A percentile compares a stretch with the other conserved stretches of the same genome.
Evolutionary conservation across 2,329 filamentous ascomycete genomes (phyloP).

Genomic region (Fusarium ramigenum): DNA sequence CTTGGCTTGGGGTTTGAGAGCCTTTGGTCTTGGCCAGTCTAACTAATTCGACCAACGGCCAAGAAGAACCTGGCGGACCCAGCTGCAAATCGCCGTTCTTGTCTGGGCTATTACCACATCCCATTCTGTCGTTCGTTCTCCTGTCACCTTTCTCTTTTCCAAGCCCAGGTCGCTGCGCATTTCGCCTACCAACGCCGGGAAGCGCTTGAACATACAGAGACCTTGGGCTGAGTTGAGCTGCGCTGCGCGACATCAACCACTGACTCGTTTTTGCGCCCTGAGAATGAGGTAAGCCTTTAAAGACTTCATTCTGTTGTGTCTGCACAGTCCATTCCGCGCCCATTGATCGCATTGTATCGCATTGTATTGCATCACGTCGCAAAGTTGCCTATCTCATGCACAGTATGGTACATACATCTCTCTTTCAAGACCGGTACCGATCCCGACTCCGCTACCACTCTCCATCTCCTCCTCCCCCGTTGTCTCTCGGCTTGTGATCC

Average conservation of each 20-base stretch:
- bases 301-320: neutral
- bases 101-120: conserved; percentile 18
- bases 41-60: neutral
- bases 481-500: conserved; percentile 34
- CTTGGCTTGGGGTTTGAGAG: conserved; percentile 8
- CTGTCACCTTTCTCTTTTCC: neutral
- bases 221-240: neutral
- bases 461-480: conserved; percentile 21
- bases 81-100: conserved; percentile 28
- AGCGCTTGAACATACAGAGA: conserved; percentile 10
- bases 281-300: conserved; percentile 30
- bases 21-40: conserved; percentile 1
- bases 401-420: conserved; percentile 5
- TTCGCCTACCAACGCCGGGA: conserved; percentile 17
- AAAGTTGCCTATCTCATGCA: conserved; percentile 10
- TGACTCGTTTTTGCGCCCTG: conserved; percentile 15
- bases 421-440: conserved; percentile 26
- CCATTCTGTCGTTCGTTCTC: conserved; percentile 10
- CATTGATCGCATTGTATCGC: conserved; percentile 9
- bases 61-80: conserved; percentile 11
- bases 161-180: conserved; percentile 23
- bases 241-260: conserved; percentile 19
- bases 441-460: conserved; percentile 34
- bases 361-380: neutral
- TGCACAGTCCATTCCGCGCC: conserved; percentile 7